Conservation (phyloP, 1,284 basidiomycete genomes). For the Tilletia indica region DNA sequence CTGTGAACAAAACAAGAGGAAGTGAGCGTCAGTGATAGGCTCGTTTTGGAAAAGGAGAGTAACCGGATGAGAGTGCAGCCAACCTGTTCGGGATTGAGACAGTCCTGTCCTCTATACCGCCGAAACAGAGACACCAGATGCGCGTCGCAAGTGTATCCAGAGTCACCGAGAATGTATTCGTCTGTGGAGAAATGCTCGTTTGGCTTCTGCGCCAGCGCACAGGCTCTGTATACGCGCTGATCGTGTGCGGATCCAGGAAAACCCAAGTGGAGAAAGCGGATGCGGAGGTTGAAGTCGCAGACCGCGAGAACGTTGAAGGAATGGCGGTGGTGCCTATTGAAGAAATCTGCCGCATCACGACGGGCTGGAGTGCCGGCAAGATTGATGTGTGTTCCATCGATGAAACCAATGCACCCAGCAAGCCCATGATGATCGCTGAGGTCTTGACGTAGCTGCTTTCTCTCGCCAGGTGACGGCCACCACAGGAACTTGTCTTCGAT, state of each 20-base stretch:
- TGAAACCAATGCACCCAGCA: neutral
- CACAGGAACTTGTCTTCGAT: neutral
- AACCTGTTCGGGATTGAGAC: neutral
- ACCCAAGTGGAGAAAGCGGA: neutral
- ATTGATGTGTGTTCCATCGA: slow-evolving; percentile 6
- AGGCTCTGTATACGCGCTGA: neutral
- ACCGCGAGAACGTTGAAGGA: neutral
- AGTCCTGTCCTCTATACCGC: neutral
- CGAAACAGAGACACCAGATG: neutral
- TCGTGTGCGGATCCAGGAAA: slow-evolving; percentile 3
- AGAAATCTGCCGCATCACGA: neutral
- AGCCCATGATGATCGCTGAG: neutral
- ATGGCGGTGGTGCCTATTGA: slow-evolving; percentile 3
- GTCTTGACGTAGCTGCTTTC: neutral
- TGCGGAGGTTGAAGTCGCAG: neutral
- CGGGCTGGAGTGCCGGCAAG: neutral
- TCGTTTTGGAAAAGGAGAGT: neutral
- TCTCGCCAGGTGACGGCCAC: neutral
- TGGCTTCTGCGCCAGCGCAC: neutral
- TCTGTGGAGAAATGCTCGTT: neutral
- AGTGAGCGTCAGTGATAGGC: neutral
- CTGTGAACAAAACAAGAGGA: neutral
- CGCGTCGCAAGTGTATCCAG: slow-evolving; percentile 2
- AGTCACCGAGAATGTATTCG: neutral
- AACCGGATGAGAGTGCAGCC: neutral